Conservation (phyloP, 2,329 filamentous ascomycete species). For the Fusarium papillatum region DNA sequence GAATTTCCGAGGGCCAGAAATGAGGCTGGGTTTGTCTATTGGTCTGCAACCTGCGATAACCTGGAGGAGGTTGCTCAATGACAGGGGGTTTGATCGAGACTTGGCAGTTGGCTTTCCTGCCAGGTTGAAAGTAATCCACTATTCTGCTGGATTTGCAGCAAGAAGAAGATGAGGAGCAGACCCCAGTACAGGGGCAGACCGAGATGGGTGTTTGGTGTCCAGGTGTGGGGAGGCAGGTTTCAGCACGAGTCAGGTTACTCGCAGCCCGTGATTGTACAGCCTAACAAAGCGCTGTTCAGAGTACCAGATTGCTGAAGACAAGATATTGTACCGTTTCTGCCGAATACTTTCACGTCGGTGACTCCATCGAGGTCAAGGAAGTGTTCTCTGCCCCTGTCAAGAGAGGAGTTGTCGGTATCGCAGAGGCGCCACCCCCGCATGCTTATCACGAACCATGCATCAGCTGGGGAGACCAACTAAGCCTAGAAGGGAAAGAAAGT, state of each 20-base stretch:
- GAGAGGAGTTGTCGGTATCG: background rate
- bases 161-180: background rate
- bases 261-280: background rate
- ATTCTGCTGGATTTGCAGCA: background rate
- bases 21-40: too few relatives aligned
- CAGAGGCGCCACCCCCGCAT: background rate
- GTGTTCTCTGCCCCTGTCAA: background rate
- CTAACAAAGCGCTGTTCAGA: too few relatives aligned
- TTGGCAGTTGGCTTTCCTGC: too few relatives aligned
- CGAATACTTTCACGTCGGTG: background rate
- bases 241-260: background rate
- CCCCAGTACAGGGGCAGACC: background rate
- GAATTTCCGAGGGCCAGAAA: too few relatives aligned
- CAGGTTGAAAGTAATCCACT: background rate
- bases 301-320: background rate
- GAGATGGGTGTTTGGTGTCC: background rate
- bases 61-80: background rate
- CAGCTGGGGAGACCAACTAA: background rate
- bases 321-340: background rate
- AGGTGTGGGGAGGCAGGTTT: background rate
- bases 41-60: too few relatives aligned
- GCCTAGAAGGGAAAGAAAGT: slow-evolving; percentile 6
- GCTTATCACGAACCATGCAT: background rate
- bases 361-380: background rate
- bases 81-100: too few relatives aligned